These are phyloP conservation scores for Marasmius fiardii DNA, from an alignment of 1,284 basidiomycete genomes.

Conservation along the genomic window DNA sequence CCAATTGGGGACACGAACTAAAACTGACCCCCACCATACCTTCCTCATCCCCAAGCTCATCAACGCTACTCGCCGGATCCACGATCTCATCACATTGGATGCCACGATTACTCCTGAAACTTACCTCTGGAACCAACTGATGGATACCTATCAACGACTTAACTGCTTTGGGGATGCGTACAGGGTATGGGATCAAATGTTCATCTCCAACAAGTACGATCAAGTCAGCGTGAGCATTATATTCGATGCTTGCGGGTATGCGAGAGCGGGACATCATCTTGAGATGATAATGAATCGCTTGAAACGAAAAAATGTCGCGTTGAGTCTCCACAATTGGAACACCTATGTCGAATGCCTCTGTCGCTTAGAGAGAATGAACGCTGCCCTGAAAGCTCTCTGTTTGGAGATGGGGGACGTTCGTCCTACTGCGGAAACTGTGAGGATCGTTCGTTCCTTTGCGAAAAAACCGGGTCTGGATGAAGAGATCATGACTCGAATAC, in stretches of 20 bases:
- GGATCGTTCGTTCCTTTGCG: conserved; percentile 54
- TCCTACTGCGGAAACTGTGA: conserved; percentile 46
- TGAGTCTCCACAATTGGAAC: conserved; percentile 72
- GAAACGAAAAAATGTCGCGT: conserved; percentile 42
- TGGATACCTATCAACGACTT: conserved; percentile 85
- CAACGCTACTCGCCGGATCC: conserved; percentile 60
- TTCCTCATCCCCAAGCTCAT: conserved; percentile 35
- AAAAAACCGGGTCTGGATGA: conserved; percentile 36
- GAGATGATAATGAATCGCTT: conserved; percentile 51
- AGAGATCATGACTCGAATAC: conserved; percentile 46
- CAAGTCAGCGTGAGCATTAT: conserved; percentile 76
- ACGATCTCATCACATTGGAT: conserved; percentile 80
- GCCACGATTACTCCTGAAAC: conserved; percentile 72
- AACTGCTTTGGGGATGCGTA: conserved; percentile 70
- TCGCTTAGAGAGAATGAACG: conserved; percentile 60
- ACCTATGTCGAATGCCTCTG: conserved; percentile 88
- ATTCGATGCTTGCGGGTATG: conserved; percentile 78
- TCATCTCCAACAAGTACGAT: conserved; percentile 55
- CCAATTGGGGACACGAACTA: conserved; percentile 32
- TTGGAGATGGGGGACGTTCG: conserved; percentile 46
- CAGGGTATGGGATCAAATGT: conserved; percentile 80
- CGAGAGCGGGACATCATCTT: conserved; percentile 49
- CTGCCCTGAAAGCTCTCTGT: conserved; percentile 67
- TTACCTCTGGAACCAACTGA: conserved; percentile 81
- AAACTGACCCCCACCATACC: conserved; percentile 11